phyloP scores from a whole-genome alignment of 352 stramenopile species.

The Synura sp. region DNA sequence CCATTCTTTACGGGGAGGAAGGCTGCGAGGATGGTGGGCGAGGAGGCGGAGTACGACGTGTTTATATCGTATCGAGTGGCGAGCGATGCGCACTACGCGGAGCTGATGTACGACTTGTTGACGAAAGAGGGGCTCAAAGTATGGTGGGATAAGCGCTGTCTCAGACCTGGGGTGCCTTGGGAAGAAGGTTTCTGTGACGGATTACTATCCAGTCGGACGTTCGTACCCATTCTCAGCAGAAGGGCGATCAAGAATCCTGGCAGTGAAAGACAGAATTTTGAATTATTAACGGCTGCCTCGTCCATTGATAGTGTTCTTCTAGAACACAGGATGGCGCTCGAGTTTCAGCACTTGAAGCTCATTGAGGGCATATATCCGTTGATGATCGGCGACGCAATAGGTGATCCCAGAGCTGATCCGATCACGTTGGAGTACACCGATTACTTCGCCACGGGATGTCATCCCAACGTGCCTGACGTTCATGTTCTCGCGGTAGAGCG shows the following conservation, averaged over 20 bases:
- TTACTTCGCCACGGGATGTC: neutral
- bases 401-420: neutral
- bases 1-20: neutral
- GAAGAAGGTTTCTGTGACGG: neutral
- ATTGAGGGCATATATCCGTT: neutral
- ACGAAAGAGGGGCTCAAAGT: neutral
- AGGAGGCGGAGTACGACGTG: neutral
- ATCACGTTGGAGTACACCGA: neutral
- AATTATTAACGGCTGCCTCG: neutral
- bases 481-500: neutral
- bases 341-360: neutral
- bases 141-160: neutral
- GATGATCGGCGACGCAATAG: neutral
- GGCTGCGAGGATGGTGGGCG: neutral
- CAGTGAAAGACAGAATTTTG: neutral
- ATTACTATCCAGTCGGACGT: neutral
- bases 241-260: neutral
- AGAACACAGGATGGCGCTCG: neutral
- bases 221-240: neutral
- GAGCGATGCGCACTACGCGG: neutral
- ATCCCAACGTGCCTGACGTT: neutral
- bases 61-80: neutral
- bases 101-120: neutral
- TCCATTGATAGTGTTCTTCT: neutral
- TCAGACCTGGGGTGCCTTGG: neutral